A percentile compares a stretch with the other conserved stretches of the same genome.
Evolutionary conservation across 106 monocot genomes (phyloP).

Genomic region (Dendrobium nobile): DNA sequence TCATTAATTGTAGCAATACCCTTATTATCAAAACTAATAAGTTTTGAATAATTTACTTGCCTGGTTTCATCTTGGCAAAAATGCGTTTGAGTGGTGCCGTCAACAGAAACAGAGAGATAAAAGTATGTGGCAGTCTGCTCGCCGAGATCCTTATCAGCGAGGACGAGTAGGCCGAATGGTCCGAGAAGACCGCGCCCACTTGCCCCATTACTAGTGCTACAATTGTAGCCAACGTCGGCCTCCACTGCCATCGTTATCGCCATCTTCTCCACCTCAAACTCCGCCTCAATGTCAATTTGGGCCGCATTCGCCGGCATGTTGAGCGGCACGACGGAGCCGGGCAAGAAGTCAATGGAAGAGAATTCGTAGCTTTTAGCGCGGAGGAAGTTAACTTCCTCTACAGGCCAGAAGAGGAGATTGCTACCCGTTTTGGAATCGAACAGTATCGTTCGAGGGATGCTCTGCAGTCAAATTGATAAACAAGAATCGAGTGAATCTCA

Average conservation of each 20-base stretch:
- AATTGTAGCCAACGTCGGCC: slow-evolving; percentile 48
- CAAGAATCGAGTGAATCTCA: too few relatives aligned
- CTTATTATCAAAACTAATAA: too few relatives aligned
- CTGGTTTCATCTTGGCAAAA: slow-evolving; percentile 65
- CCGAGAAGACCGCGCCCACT: slow-evolving; percentile 33
- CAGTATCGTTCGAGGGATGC: slow-evolving; percentile 44
- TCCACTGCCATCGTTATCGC: slow-evolving; percentile 16
- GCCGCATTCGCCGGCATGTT: slow-evolving; percentile 16
- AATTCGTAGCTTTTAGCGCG: slow-evolving; percentile 16
- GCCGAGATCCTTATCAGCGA: slow-evolving; percentile 23
- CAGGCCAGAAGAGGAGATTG: slow-evolving; percentile 63
- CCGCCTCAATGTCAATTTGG: slow-evolving; percentile 61
- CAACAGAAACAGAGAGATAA: slow-evolving; percentile 29
- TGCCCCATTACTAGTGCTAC: slow-evolving; percentile 54
- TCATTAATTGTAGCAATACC: not conserved
- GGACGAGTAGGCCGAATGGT: slow-evolving; percentile 61
- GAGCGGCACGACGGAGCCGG: slow-evolving; percentile 30
- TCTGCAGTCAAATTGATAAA: slow-evolving; percentile 15
- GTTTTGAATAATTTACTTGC: slow-evolving; percentile 4
- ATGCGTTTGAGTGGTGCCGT: slow-evolving; percentile 34
- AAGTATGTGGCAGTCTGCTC: slow-evolving; percentile 72
- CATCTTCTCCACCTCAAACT: slow-evolving; percentile 32
- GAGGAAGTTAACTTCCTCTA: slow-evolving; percentile 50
- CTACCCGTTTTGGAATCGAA: slow-evolving; percentile 43
- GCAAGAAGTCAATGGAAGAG: slow-evolving; percentile 10